Evolutionary conservation across 2,329 filamentous ascomycete genomes (phyloP).

Genomic region (Chaetomiaceae sp.): DNA sequence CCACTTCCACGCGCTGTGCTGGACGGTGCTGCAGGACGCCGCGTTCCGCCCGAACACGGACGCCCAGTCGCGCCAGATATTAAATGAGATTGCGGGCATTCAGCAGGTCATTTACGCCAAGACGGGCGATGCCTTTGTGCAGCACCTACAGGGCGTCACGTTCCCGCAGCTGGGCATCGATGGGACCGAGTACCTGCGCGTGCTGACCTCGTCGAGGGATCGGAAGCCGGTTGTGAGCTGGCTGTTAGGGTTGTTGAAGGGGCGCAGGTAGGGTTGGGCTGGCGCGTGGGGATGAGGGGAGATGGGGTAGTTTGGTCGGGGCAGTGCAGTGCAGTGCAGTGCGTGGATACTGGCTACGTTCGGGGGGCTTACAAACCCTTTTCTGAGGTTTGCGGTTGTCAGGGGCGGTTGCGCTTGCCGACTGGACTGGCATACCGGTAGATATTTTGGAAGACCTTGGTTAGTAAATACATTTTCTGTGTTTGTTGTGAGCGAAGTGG

Average conservation of each 20-base stretch:
- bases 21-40: slow-evolving; percentile 76
- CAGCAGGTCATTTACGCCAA: slow-evolving; percentile 90
- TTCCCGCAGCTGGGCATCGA: slow-evolving; percentile 60
- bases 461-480: too few relatives aligned
- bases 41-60: slow-evolving; percentile 74
- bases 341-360: too few relatives aligned
- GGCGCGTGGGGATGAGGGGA: neutral
- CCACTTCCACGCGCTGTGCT: slow-evolving; percentile 81
- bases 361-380: too few relatives aligned
- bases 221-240: slow-evolving; percentile 60
- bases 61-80: slow-evolving; percentile 79
- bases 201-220: slow-evolving; percentile 52
- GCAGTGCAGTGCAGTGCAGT: too few relatives aligned
- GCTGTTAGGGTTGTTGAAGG: slow-evolving; percentile 52
- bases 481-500: too few relatives aligned
- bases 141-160: slow-evolving; percentile 57
- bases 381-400: too few relatives aligned
- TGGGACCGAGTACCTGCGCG: slow-evolving; percentile 52
- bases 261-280: slow-evolving; percentile 27
- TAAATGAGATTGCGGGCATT: slow-evolving; percentile 78
- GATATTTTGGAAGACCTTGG: too few relatives aligned
- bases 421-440: too few relatives aligned
- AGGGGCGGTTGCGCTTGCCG: too few relatives aligned
- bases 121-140: slow-evolving; percentile 74
- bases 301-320: too few relatives aligned